Base-by-base conservation (phyloP, 2,329 filamentous ascomycete genomes). In the Plectosphaerella sp. region DNA sequence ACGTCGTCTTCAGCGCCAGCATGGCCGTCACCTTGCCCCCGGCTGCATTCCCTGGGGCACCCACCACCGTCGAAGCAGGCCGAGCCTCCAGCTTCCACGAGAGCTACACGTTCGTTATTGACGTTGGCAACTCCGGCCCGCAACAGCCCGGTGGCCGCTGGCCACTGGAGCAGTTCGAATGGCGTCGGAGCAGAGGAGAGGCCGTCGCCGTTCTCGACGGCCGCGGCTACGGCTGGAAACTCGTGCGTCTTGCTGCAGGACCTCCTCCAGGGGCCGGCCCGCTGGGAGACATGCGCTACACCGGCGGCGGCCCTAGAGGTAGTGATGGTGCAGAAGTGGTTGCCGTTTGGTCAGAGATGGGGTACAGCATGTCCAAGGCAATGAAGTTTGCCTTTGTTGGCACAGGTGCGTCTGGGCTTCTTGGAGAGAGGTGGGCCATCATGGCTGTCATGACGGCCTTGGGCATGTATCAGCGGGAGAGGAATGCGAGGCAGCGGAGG, bases 291-390 rank as follows among this genome's bases (percentile, higher is more conserved):
- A 54, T 45, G 18, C 49, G 49, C 24, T 53, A 51, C 47, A 52
- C 56, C 14, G 52, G 50, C 22, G 60, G 57, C 1, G 52, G 57
- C 20, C 59, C 62, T 35, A 50, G 58, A 7, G 58, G 64, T 15
- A 62, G 65, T 15, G 71, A 70, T 41, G 67, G 69, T 3, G 62
- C 63, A 39, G 74, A 77, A 61, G 64, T 76, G 15, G 73, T 77
- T 12, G 74, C 73, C 1, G 66, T 67, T 4, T 74, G 66, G 62
- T 60, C 66, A 36, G 54, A 57, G 59, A 60, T 66, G 39, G 42
- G 51, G n/a, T 48, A 41, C 35, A 48, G 47, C 36, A 18, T 46
- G 22, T 46, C 43, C 43, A 70, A 72, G 60, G 55, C 58, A n/a
- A 56, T 67, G 33, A 64, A 63, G 52, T 76, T 76, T 55, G 54